Conservation (phyloP, 2,329 filamentous ascomycete genomes). For the Ramichloridium luteum region DNA sequence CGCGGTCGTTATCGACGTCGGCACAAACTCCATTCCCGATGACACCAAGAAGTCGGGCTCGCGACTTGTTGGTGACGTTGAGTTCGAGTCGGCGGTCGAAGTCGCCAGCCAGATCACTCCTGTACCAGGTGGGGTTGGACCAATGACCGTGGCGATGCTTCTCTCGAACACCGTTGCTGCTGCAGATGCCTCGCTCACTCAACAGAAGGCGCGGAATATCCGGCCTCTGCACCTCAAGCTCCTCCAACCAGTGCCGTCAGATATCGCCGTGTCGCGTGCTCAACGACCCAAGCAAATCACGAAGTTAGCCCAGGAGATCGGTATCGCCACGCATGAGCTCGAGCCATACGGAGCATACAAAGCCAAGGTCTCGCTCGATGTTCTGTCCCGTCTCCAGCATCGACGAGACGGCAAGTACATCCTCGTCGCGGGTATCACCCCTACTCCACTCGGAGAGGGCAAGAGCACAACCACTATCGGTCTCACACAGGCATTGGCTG, state of each 20-base stretch:
- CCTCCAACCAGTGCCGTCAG: slow-evolving; percentile 73
- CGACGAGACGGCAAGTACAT: slow-evolving; percentile 83
- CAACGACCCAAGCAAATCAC: slow-evolving; percentile 91
- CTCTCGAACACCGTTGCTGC: slow-evolving; percentile 89
- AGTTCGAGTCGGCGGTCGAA: slow-evolving; percentile 71
- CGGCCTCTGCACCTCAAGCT: slow-evolving; percentile 74
- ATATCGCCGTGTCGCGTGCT: slow-evolving; percentile 80
- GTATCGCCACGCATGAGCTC: slow-evolving; percentile 76
- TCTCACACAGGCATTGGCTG: slow-evolving; percentile 81
- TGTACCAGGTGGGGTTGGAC: slow-evolving; percentile 89
- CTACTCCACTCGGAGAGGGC: slow-evolving; percentile 89
- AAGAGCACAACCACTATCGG: slow-evolving; percentile 98
- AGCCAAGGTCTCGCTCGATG: slow-evolving; percentile 77
- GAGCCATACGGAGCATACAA: slow-evolving; percentile 94
- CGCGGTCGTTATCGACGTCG: slow-evolving; percentile 92
- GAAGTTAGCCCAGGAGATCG: slow-evolving; percentile 69
- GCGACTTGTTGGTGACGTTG: slow-evolving; percentile 87
- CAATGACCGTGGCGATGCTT: slow-evolving; percentile 98
- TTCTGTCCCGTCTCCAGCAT: slow-evolving; percentile 75
- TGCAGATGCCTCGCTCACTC: slow-evolving; percentile 67
- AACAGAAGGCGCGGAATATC: slow-evolving; percentile 67
- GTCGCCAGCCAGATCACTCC: slow-evolving; percentile 91
- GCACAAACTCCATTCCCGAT: slow-evolving; percentile 91
- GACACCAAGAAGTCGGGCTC: slow-evolving; percentile 82
- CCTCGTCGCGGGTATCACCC: slow-evolving; percentile 89